Evolutionary conservation across 164 flowering plant species (phyloP), one percentile per base, ranked within the genome.

Genomic region (Houttuynia cordata): DNA sequence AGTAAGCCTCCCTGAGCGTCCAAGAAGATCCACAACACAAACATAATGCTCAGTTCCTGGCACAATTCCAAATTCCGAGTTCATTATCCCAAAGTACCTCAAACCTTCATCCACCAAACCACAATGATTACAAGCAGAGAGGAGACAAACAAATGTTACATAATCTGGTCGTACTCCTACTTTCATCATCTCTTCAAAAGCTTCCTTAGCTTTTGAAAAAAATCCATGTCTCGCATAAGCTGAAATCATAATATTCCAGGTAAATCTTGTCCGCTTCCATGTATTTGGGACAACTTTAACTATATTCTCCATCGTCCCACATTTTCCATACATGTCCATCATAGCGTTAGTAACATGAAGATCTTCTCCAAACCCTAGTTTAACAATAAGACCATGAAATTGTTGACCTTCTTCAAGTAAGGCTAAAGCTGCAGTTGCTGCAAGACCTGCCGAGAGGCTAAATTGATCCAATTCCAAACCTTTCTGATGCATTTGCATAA

Each of bases 251-350:
- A 75, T 74, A 71, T 91, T 91, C 96, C 96, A 91, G 40, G 87
- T 72, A 50, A 81, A 39, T 19, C 83, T 71, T 24, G 91, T 66
- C 21, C 86, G 64, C 10, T 56, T 59, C 34, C 34, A 51, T 53
- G 77, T 77, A 58, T 68, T 63, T 8, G 93, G 88, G 60, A 79
- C 72, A 57, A 80, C 63, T 58, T 69, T 75, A 51, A 83, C 58
- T 19, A 81, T 82, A 66, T 76, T 83, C 53, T 74, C 70, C 59
- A 86, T 74, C 64, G 81, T 83, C 20, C 89, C 91, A 66, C 96
- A 83, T 64, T 85, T 87, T 50, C 83, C 89, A 70, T 87, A 87
- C 96, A 79, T 91, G 67, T 88, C 96, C 87, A 83, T 84, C 20
- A 74, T 73, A 15, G 89, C 82, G 68, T 77, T 88, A 58, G 61